phyloP scores from a whole-genome alignment of 148 eudicot genomes.

The Talinum fruticosum region DNA sequence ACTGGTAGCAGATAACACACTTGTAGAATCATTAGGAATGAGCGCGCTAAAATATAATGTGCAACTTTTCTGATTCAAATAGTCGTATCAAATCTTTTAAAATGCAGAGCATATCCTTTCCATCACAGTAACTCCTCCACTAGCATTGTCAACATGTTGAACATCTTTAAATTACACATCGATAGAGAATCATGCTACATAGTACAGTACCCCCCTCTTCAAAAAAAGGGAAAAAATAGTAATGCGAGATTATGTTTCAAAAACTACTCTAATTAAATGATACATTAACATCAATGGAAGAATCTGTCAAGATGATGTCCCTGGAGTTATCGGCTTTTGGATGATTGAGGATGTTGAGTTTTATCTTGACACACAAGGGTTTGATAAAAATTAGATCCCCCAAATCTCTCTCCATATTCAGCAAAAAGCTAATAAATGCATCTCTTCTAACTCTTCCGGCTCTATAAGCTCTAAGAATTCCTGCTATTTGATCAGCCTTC shows the following conservation, averaged over 20 bases:
- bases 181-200: no score
- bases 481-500: conserved; percentile 54
- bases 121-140: no score
- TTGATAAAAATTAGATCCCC: conserved; percentile 64
- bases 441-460: conserved; percentile 32
- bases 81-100: no score
- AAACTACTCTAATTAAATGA: conserved; percentile 26
- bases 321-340: conserved; percentile 61
- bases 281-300: conserved; percentile 61
- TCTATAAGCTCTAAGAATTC: conserved; percentile 38
- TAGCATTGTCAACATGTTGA: no score
- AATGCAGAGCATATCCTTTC: no score
- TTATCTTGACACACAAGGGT: conserved; percentile 62
- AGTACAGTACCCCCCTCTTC: not conserved
- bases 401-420: conserved; percentile 42
- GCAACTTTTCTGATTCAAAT: no score
- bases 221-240: no score
- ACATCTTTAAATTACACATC: no score
- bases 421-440: conserved; percentile 34
- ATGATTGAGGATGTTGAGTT: conserved; percentile 50
- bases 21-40: no score
- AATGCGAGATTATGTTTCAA: no score
- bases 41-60: no score
- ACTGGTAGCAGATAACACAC: no score
- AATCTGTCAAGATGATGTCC: conserved; percentile 56